A percentile compares a stretch with the other conserved stretches of the same genome.
Conservation (phyloP, 1,284 basidiomycete species). For the Xanthoconium separans region DNA sequence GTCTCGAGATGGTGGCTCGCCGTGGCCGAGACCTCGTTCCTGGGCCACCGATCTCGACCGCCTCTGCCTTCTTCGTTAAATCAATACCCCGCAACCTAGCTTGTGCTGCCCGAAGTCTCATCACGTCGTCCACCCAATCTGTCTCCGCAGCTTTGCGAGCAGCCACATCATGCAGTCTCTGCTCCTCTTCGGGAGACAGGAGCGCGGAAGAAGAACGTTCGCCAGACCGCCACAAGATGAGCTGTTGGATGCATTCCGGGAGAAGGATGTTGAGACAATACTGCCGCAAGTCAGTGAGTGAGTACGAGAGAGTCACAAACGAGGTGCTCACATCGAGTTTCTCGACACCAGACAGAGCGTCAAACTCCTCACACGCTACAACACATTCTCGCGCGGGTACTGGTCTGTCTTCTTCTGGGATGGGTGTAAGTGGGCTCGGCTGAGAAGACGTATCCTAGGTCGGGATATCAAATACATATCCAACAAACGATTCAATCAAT, state of each 20-base stretch:
- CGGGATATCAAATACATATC: neutral
- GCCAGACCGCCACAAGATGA: conserved; percentile 66
- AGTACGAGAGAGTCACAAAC: neutral
- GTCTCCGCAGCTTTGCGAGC: conserved; percentile 46
- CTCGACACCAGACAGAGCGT: conserved; percentile 50
- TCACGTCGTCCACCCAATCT: conserved; percentile 67
- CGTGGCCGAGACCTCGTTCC: conserved; percentile 32
- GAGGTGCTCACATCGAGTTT: conserved; percentile 51
- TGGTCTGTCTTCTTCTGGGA: conserved; percentile 13
- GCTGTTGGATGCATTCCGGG: conserved; percentile 65
- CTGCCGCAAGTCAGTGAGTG: conserved; percentile 34
- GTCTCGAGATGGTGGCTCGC: conserved; percentile 20
- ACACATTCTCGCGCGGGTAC: neutral
- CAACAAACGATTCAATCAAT: neutral
- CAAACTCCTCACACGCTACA: conserved; percentile 46
- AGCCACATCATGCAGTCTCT: conserved; percentile 49
- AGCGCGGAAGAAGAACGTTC: conserved; percentile 48
- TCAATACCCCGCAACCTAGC: conserved; percentile 28
- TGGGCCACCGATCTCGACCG: conserved; percentile 14
- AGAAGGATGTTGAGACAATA: conserved; percentile 70
- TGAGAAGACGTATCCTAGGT: conserved; percentile 18
- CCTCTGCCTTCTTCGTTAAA: conserved; percentile 18
- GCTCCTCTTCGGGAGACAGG: conserved; percentile 53
- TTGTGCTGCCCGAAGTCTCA: conserved; percentile 45
- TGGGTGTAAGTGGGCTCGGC: conserved; percentile 25